Evolutionary conservation across 2,329 filamentous ascomycete genomes (phyloP).

Genomic region (Trichoderma sp.): DNA sequence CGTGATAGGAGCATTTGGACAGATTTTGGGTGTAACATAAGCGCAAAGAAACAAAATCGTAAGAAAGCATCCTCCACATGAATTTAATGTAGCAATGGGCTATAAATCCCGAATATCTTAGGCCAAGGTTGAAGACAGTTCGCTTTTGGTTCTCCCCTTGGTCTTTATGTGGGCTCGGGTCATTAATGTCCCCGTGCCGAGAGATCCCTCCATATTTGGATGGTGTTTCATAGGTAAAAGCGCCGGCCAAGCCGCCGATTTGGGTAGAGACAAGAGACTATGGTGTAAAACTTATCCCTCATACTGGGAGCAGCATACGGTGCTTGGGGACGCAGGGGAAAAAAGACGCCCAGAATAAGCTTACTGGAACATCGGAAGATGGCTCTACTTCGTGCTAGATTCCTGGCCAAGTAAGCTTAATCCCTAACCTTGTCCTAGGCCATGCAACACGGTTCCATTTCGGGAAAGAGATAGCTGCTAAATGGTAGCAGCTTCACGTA

Average conservation of each 20-base stretch:
- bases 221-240: too few relatives aligned
- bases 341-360: not conserved
- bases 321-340: not conserved
- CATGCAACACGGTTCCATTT: not conserved
- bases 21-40: not conserved
- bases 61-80: not conserved
- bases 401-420: not conserved
- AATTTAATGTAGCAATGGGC: not conserved
- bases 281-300: not conserved
- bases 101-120: not conserved
- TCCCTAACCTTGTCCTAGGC: not conserved
- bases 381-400: not conserved
- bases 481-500: not conserved
- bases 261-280: not conserved
- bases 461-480: not conserved
- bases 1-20: not conserved
- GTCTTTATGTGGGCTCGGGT: not conserved
- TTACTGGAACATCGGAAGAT: not conserved
- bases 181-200: not conserved
- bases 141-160: not conserved
- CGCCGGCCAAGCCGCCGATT: not conserved
- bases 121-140: not conserved
- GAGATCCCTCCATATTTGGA: too few relatives aligned
- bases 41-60: not conserved
- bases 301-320: not conserved